A percentile compares a stretch with the other conserved stretches of the same genome.
Evolutionary conservation across 345 rosid genomes (phyloP).

Genomic region (Gossypium australe): DNA sequence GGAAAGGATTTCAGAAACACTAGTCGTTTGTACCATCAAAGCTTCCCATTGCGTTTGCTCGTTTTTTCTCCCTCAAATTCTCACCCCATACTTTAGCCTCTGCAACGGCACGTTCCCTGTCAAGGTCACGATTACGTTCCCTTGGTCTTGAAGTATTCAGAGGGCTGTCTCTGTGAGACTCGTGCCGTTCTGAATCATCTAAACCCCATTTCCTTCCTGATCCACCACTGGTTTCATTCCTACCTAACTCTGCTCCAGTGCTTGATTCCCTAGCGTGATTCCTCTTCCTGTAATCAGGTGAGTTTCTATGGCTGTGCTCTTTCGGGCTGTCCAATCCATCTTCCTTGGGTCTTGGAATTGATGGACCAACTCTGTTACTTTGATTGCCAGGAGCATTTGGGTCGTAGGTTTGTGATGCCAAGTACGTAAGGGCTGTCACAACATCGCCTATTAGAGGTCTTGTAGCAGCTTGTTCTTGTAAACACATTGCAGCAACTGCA

Average conservation of each 20-base stretch:
- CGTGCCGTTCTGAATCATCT: conserved; percentile 60
- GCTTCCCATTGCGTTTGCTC: conserved; percentile 68
- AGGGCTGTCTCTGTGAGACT: conserved; percentile 75
- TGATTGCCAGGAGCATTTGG: conserved; percentile 50
- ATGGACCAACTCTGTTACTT: conserved; percentile 63
- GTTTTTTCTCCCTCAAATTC: conserved; percentile 89
- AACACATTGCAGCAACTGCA: conserved; percentile 98
- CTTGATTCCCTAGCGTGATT: conserved; percentile 52
- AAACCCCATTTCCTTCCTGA: conserved; percentile 81
- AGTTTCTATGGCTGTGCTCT: conserved; percentile 56
- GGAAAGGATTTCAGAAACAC: conserved; percentile 6
- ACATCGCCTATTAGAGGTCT: conserved; percentile 96
- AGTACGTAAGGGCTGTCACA: conserved; percentile 90
- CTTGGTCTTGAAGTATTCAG: conserved; percentile 55
- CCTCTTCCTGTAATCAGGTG: conserved; percentile 79
- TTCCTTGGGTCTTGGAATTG: conserved; percentile 62
- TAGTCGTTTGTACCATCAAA: conserved; percentile 73
- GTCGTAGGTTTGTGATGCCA: conserved; percentile 90
- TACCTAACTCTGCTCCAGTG: conserved; percentile 45
- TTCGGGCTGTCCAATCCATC: conserved; percentile 82
- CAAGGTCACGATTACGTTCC: conserved; percentile 76
- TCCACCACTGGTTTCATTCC: conserved; percentile 63
- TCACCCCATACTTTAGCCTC: conserved; percentile 99
- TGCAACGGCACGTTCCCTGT: conserved; percentile 93
- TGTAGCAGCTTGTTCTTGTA: conserved; percentile 97